Base-by-base conservation (phyloP, 192 early-diverging fungal species). In the Entomortierella lignicola region DNA sequence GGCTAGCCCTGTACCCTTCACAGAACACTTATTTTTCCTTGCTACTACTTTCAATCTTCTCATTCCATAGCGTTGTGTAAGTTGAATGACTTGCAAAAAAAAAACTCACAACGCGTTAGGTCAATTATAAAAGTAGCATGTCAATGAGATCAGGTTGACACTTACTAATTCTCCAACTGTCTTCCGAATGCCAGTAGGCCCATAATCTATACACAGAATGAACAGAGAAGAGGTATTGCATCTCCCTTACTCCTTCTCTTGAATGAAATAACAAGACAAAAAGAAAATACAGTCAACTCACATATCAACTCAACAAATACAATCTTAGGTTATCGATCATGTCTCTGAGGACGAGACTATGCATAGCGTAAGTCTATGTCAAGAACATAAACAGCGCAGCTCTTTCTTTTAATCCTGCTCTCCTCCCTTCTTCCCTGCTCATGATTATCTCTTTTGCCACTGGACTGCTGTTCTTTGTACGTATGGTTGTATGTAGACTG, bases 261-360 rank as follows among this genome's bases (percentile, higher is more conserved):
- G 34, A 7, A 37, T 7, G 34, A 37, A 10, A 10, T 7, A 37
- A 10, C 34, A 37, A 37, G 4, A 10, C 17, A 50, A 37, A 37
- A 4, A 10, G 4, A 50, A 5, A 4, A 3, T 21, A 50, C 48
- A 10, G 4, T 17, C 48, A 50, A 50, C 21, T 50, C 21, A 50
- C 48, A 21, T 50, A 21, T 50, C 17, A 26, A 7, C 26, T 4
- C 26, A 3, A 8, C 11, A 54, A n/a, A 17, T 27, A 29, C 26
- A 27, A 25, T 54, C 4, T 54, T 63, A 63, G 61, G 48, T 63
- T 52, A 51, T 43, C 37, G 72, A 55, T 34, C 61, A 70, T 39
- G 54, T 79, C 55, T 65, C 75, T 31, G 75, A 79, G 27, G 75
- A 79, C 63, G 67, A 70, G 55, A 68, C 51, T 23, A 79, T 79